Evolutionary conservation across 2,329 filamentous ascomycete genomes (phyloP).

Genomic region (Pseudogymnoascus sp.): DNA sequence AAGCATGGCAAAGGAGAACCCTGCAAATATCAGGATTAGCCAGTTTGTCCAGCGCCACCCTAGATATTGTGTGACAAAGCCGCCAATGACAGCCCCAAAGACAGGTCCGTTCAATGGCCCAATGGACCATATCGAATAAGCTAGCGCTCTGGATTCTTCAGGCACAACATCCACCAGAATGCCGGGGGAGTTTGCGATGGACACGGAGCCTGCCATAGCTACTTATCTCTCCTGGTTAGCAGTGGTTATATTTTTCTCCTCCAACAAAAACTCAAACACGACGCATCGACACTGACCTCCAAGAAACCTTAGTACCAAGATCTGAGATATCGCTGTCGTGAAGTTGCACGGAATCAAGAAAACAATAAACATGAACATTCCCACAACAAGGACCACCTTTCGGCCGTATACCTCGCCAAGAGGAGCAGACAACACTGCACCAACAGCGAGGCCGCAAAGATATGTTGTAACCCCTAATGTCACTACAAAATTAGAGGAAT

Average conservation of each 20-base stretch:
- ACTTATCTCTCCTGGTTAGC: conserved; percentile 34
- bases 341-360: conserved; percentile 65
- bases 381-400: conserved; percentile 58
- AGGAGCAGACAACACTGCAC: conserved; percentile 65
- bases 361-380: conserved; percentile 54
- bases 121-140: conserved; percentile 74
- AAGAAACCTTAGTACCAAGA: conserved; percentile 68
- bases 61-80: conserved; percentile 66
- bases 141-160: conserved; percentile 71
- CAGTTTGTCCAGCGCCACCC: conserved; percentile 88
- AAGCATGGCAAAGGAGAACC: conserved; percentile 50
- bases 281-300: conserved; percentile 36
- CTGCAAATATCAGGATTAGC: conserved; percentile 66
- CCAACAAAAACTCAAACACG: background rate
- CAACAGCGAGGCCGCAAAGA: conserved; percentile 62
- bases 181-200: conserved; percentile 77
- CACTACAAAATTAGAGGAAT: conserved; percentile 47
- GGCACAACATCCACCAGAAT: conserved; percentile 75
- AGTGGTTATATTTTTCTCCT: conserved; percentile 19
- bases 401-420: conserved; percentile 63
- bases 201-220: conserved; percentile 61
- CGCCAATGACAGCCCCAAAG: conserved; percentile 65
- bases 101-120: conserved; percentile 71
- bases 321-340: conserved; percentile 55
- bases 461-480: conserved; percentile 74